Percentiles rank a stretch among this genome's conserved stretches.
phyloP scores from a whole-genome alignment of 2,329 filamentous ascomycete genomes.

The Ilyonectria destructans region DNA sequence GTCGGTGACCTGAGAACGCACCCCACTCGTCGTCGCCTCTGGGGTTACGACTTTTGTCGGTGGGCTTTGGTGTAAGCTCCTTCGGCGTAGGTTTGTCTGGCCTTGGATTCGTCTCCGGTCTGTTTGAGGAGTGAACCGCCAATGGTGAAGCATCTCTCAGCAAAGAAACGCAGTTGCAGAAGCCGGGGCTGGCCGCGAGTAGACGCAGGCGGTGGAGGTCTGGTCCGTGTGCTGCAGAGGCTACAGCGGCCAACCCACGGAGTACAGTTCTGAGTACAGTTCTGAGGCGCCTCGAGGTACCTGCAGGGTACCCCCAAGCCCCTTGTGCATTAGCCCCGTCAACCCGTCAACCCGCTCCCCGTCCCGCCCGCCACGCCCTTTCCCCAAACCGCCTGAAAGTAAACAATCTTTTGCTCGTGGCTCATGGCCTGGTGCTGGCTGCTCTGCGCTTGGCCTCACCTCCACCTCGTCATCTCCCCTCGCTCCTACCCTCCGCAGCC shows the following conservation, averaged over 20 bases:
- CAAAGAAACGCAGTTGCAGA: not conserved
- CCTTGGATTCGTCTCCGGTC: not conserved
- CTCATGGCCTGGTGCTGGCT: conserved; percentile 1
- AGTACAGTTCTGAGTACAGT: not conserved
- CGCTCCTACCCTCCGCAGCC: conserved; percentile 5
- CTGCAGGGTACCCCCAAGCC: conserved; percentile 37
- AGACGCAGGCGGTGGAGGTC: not conserved
- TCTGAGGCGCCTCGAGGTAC: conserved; percentile 31
- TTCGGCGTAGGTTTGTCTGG: not conserved
- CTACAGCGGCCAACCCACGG: not conserved
- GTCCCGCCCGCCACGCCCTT: conserved; percentile 44
- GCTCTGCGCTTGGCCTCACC: conserved; percentile 6
- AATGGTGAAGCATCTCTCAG: not conserved
- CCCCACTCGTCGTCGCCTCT: not conserved
- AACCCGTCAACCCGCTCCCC: conserved; percentile 40
- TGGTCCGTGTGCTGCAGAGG: conserved; percentile 12
- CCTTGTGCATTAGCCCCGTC: conserved; percentile 34
- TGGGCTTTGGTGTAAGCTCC: conserved; percentile 24
- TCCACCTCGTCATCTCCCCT: conserved; percentile 4
- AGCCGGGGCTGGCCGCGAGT: not conserved
- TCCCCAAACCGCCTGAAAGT: conserved; percentile 47
- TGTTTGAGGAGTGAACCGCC: not conserved
- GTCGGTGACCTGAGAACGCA: conserved; percentile 17
- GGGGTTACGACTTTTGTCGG: conserved; percentile 7
- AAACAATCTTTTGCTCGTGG: conserved; percentile 38